These are phyloP conservation scores for Carallia brachiata DNA, from an alignment of 345 rosid species.

Conservation along the genomic window DNA sequence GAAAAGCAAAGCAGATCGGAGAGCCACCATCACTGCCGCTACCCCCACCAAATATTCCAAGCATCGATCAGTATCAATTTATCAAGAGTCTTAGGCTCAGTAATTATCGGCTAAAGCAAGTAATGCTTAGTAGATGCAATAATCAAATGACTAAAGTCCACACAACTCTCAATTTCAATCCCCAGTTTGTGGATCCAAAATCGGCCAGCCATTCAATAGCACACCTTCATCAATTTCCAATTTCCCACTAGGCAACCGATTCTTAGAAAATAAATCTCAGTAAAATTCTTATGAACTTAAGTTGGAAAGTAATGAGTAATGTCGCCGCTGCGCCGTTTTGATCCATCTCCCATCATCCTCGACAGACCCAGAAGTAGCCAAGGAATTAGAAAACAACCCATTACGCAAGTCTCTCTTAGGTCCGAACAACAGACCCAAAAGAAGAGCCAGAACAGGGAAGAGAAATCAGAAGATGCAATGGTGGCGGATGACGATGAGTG, in stretches of 20 bases:
- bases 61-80: conserved; percentile 80
- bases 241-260: conserved; percentile 84
- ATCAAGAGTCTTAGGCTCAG: conserved; percentile 80
- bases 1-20: no score
- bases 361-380: conserved; percentile 16
- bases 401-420: conserved; percentile 36
- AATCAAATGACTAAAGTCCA: conserved; percentile 92
- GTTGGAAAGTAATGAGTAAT: conserved; percentile 91
- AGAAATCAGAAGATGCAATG: conserved; percentile 28
- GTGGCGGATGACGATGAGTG: conserved; percentile 27
- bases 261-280: conserved; percentile 77
- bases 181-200: conserved; percentile 94
- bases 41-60: no score
- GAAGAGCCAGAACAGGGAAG: conserved; percentile 47
- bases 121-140: conserved; percentile 94
- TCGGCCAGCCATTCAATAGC: conserved; percentile 87
- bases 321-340: conserved; percentile 44
- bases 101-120: conserved; percentile 78
- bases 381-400: conserved; percentile 13
- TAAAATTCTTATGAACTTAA: conserved; percentile 81
- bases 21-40: no score
- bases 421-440: conserved; percentile 56
- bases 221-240: conserved; percentile 81
- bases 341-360: conserved; percentile 62
- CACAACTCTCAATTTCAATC: conserved; percentile 83